These are phyloP conservation scores for Cercophora newfieldiana DNA, from an alignment of 495 filamentous ascomycete species.

Conservation along the genomic window DNA sequence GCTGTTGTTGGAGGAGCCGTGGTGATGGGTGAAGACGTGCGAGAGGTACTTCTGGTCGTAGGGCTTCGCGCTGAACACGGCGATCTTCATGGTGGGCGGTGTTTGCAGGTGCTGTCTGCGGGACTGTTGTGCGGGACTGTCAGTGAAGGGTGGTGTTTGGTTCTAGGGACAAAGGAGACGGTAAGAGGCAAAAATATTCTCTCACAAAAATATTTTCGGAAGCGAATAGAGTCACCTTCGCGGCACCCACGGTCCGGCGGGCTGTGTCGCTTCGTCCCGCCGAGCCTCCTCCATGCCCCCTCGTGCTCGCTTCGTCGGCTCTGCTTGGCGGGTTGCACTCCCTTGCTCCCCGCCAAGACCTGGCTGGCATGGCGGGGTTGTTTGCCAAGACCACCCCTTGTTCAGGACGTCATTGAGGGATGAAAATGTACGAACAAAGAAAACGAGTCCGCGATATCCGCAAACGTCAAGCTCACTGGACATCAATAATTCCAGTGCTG, in stretches of 20 bases:
- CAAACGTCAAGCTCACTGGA: background rate
- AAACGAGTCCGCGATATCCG: background rate
- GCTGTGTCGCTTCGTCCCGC: background rate
- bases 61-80: slow-evolving; percentile 63
- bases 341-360: background rate
- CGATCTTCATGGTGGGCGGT: slow-evolving; percentile 49
- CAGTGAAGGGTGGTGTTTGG: background rate
- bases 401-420: background rate
- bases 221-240: background rate
- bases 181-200: background rate
- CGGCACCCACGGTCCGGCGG: background rate
- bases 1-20: slow-evolving; percentile 30
- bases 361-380: background rate
- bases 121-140: background rate
- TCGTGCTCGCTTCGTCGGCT: background rate
- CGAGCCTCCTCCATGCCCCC: background rate
- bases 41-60: slow-evolving; percentile 58
- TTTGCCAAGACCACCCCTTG: background rate
- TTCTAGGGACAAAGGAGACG: background rate
- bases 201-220: background rate
- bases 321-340: too few species aligned
- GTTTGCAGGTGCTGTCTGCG: background rate
- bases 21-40: slow-evolving; percentile 20
- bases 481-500: too few species aligned
- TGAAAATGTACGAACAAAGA: background rate